Conservation (phyloP, 257 asterid genomes). For the Eucommia ulmoides region DNA sequence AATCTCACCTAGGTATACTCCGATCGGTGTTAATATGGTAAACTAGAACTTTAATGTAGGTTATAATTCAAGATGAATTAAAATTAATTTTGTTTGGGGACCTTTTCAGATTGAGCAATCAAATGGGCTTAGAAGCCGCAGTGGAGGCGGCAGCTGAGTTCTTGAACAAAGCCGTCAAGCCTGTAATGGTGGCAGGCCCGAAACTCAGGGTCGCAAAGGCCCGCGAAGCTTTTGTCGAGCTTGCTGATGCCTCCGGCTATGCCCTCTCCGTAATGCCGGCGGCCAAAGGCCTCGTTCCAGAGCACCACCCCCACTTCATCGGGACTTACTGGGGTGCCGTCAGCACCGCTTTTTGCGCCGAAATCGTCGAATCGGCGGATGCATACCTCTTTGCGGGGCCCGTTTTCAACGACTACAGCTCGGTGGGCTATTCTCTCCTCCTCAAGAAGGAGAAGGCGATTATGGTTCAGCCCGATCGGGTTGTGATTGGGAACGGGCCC, state of each 20-base stretch:
- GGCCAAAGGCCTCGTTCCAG: conserved; percentile 73
- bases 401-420: conserved; percentile 67
- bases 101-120: conserved; percentile 48
- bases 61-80: too few relatives aligned
- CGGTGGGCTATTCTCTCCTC: conserved; percentile 74
- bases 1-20: conserved; percentile 45
- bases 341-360: conserved; percentile 72
- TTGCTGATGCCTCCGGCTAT: conserved; percentile 52
- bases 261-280: conserved; percentile 69
- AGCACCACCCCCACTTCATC: conserved; percentile 62
- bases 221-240: conserved; percentile 36
- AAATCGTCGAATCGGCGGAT: conserved; percentile 77
- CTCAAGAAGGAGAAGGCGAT: conserved; percentile 77
- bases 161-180: conserved; percentile 73
- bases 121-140: conserved; percentile 63
- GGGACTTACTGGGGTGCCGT: conserved; percentile 91
- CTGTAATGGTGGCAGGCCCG: conserved; percentile 83
- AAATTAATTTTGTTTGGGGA: too few relatives aligned
- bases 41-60: too few relatives aligned
- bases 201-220: conserved; percentile 71
- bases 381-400: conserved; percentile 79
- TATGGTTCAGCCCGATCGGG: conserved; percentile 66
- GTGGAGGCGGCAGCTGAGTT: conserved; percentile 62
- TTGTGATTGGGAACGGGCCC: conserved; percentile 51
- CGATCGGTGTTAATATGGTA: too few relatives aligned